phyloP scores from a whole-genome alignment of 148 eudicot species.

The Cornus kousa region DNA sequence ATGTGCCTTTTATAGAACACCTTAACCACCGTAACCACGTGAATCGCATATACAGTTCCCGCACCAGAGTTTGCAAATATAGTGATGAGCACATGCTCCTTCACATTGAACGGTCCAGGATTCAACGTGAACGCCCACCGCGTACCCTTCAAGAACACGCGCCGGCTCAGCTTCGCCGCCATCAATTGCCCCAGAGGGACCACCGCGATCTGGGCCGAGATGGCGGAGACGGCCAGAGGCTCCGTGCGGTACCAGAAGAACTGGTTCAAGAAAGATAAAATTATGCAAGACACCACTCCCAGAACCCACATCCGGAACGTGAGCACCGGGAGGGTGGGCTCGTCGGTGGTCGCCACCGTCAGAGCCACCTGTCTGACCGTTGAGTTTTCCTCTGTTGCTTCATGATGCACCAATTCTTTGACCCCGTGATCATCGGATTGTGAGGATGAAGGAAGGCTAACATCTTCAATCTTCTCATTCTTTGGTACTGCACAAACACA shows the following conservation, averaged over 20 bases:
- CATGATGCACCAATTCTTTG: background rate
- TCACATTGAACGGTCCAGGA: constrained; percentile 91
- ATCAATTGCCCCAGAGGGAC: constrained; percentile 83
- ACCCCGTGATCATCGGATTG: background rate
- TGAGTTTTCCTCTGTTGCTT: constrained; percentile 54
- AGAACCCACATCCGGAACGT: constrained; percentile 94
- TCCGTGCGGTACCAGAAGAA: constrained; percentile 95
- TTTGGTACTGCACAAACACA: constrained; percentile 16
- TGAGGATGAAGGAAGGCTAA: constrained; percentile 12
- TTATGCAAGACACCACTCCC: constrained; percentile 64
- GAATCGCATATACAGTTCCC: constrained; percentile 85
- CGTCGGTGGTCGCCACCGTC: constrained; percentile 76
- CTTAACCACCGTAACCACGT: constrained; percentile 83
- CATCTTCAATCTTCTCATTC: constrained; percentile 7
- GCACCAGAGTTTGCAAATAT: constrained; percentile 96
- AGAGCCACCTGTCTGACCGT: constrained; percentile 87
- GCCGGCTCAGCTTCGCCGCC: constrained; percentile 64
- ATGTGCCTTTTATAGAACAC: constrained; percentile 77
- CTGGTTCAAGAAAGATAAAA: constrained; percentile 86
- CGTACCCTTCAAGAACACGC: constrained; percentile 52
- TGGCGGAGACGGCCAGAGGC: constrained; percentile 80
- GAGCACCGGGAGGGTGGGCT: constrained; percentile 69
- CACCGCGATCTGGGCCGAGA: constrained; percentile 92
- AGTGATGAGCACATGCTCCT: constrained; percentile 92
- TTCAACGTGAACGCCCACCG: constrained; percentile 75